Evolutionary conservation across 306 rosid species (phyloP).

Genomic region (Rosa persica): DNA sequence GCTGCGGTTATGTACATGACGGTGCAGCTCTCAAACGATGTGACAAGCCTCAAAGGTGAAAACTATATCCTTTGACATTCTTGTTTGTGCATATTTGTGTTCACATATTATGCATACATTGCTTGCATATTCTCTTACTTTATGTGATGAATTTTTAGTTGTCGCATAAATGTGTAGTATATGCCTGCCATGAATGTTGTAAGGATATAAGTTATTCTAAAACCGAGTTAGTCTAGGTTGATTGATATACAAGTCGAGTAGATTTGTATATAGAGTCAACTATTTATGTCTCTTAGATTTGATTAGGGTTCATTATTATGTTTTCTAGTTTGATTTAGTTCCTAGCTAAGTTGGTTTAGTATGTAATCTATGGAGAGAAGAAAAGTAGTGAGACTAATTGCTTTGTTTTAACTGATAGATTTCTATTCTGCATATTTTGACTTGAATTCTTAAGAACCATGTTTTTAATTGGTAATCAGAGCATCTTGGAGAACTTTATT

Average conservation of each 20-base stretch:
- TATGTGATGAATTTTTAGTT: background rate
- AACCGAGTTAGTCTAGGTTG: background rate
- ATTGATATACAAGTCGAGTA: background rate
- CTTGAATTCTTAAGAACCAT: background rate
- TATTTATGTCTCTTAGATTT: background rate
- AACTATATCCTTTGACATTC: background rate
- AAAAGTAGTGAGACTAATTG: background rate
- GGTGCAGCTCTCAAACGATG: conserved; percentile 18
- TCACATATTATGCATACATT: background rate
- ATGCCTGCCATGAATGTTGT: background rate
- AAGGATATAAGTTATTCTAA: background rate
- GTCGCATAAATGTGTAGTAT: background rate
- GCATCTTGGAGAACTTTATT: background rate
- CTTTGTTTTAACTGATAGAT: background rate
- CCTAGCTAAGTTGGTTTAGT: background rate
- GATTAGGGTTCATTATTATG: background rate
- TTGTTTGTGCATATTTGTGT: background rate
- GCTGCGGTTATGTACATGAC: conserved; percentile 22
- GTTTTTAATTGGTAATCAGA: background rate
- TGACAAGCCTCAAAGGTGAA: background rate
- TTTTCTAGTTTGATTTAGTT: background rate
- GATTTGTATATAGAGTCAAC: background rate
- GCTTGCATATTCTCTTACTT: background rate
- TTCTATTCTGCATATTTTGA: background rate
- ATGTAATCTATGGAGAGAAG: background rate